Evolutionary conservation across 257 asterid species (phyloP).

Genomic region (Ajuga chamaepitys): DNA sequence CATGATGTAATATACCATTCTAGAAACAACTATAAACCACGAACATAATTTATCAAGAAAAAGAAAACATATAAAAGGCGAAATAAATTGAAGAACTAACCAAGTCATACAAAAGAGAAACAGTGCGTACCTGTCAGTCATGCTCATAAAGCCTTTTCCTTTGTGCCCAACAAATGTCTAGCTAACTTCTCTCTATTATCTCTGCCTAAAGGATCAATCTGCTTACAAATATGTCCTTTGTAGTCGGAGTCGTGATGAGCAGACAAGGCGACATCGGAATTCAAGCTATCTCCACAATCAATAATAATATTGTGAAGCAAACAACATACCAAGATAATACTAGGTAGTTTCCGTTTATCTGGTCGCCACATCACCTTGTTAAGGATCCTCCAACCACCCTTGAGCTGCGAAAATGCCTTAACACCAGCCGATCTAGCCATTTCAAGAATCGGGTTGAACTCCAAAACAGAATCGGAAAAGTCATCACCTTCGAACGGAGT

Average conservation of each 20-base stretch:
- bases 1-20: too few species aligned
- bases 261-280: slow-evolving; percentile 53
- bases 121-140: too few species aligned
- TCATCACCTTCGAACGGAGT: slow-evolving; percentile 59
- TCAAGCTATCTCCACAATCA: slow-evolving; percentile 68
- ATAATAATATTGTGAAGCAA: slow-evolving; percentile 80
- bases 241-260: slow-evolving; percentile 56
- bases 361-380: slow-evolving; percentile 99
- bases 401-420: slow-evolving; percentile 62
- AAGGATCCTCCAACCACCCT: slow-evolving; percentile 95
- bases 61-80: too few species aligned
- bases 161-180: slow-evolving; percentile 23
- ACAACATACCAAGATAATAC: too few species aligned
- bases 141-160: slow-evolving; percentile 11
- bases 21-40: too few species aligned
- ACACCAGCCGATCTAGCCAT: slow-evolving; percentile 45
- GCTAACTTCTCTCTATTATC: too few species aligned
- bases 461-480: slow-evolving; percentile 5
- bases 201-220: slow-evolving; percentile 50
- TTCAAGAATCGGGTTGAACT: slow-evolving; percentile 47
- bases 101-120: too few species aligned
- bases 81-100: too few species aligned
- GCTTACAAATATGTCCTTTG: slow-evolving; percentile 31
- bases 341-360: slow-evolving; percentile 79
- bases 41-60: too few species aligned